Evolutionary conservation across 441 rosid species (phyloP), one percentile per base, ranked within the genome.

Genomic region (Rhodomyrtus psidioides): DNA sequence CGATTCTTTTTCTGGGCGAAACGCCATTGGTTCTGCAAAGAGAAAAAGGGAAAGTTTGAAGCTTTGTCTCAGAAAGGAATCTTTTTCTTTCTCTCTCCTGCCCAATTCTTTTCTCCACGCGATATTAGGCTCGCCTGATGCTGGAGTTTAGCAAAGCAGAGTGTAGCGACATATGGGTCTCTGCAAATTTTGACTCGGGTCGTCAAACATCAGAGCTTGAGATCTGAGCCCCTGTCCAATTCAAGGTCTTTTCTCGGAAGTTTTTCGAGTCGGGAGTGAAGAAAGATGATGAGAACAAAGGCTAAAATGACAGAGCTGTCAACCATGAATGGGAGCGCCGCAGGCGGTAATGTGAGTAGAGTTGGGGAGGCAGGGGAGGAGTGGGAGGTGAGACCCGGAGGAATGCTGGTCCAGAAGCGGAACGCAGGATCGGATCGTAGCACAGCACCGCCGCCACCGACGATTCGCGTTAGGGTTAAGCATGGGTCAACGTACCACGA

Each of bases 341-440:
- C 84, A 49, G 49, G 75, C 75, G 87, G 83, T 51, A 70, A 70
- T 57, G 84, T 15, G 46, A 57, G 84, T 9, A 42, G 87, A 55
- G 91, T 83, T 26, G 90, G 86, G 76, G 95, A 92, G 88, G 62
- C 92, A 57, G 92, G 90, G 39, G 91, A 92, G 39, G 98, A 94
- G 27, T 97, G 97, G 99, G 99, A 97, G 92, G 88, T 95, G 84
- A 91, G 99, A 87, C 99, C 99, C 14, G 99, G 99, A 12, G 99
- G 99, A 54, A 96, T 97, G 99, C 88, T 97, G 87, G 99, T 97
- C 21, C 99, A 97, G 92, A 97, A 94, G 87, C 91, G 99, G 7
- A 92, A 85, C 89, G 94, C 94, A 83, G 97, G 94, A 65, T 93
- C 94, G 83, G 98, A 94, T 89, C 93, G 92, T 86, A 54, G 49